phyloP scores from a whole-genome alignment of 31 red algal genomes.

The Asparagopsis taxiformis region DNA sequence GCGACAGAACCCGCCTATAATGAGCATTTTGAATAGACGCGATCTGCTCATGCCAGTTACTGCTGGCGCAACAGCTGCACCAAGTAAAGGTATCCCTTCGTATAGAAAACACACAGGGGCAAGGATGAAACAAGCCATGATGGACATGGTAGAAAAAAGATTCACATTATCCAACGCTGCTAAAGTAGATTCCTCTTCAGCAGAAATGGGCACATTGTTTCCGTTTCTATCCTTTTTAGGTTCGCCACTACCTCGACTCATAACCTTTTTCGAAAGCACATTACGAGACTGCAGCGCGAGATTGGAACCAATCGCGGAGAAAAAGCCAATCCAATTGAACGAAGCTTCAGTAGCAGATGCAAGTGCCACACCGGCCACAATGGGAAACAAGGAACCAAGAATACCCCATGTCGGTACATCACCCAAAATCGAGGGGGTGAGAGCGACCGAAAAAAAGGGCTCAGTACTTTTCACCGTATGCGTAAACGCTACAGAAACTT shows the following conservation, averaged over 20 bases:
- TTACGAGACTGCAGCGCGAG: conserved; percentile 81
- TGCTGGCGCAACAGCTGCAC: conserved; percentile 15
- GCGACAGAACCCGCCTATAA: conserved; percentile 74
- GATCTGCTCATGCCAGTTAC: conserved; percentile 32
- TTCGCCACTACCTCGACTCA: conserved; percentile 37
- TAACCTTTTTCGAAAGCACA: conserved; percentile 73
- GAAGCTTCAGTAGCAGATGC: conserved; percentile 76
- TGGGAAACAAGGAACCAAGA: conserved; percentile 73
- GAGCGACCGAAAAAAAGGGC: conserved; percentile 87
- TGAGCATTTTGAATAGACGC: conserved; percentile 48
- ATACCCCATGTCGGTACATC: conserved; percentile 76
- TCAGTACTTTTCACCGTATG: conserved; percentile 94
- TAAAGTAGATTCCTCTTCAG: conserved; percentile 48
- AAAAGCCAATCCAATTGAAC: conserved; percentile 91
- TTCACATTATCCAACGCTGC: conserved; percentile 82
- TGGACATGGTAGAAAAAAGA: conserved; percentile 89
- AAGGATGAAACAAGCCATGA: conserved; percentile 78
- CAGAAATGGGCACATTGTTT: conserved; percentile 7
- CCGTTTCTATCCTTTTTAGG: conserved; percentile 15
- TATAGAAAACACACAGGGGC: conserved; percentile 57
- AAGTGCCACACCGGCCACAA: conserved; percentile 86
- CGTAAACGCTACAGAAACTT: conserved; percentile 87
- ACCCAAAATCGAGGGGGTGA: conserved; percentile 76
- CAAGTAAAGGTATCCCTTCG: conserved; percentile 59
- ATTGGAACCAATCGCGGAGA: conserved; percentile 85